phyloP scores from a whole-genome alignment of 1,284 basidiomycete genomes.

The Leccinum subatratum region DNA sequence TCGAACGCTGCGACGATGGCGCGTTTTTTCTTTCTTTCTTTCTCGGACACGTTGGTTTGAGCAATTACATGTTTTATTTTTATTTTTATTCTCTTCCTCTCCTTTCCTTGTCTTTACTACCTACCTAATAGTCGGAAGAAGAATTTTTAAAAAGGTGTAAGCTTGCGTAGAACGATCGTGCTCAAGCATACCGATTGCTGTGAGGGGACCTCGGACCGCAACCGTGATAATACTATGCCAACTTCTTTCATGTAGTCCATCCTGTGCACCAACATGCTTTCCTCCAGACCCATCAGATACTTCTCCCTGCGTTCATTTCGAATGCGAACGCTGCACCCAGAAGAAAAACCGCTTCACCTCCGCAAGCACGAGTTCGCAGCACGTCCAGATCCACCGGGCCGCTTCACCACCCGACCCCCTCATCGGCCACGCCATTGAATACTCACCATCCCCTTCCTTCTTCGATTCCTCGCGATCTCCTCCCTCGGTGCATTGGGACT shows the following conservation, averaged over 20 bases:
- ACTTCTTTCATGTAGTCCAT: too few relatives aligned
- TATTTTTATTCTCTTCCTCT: background rate
- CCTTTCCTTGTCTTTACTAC: background rate
- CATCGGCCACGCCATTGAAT: too few relatives aligned
- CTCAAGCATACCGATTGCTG: background rate
- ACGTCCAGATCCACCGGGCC: too few relatives aligned
- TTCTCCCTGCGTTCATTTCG: too few relatives aligned
- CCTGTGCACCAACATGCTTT: too few relatives aligned
- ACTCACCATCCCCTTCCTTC: too few relatives aligned
- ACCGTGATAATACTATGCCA: too few relatives aligned
- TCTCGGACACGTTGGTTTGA: slow-evolving; percentile 3
- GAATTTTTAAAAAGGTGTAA: slow-evolving; percentile 12
- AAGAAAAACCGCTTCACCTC: slow-evolving; percentile 43
- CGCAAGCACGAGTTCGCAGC: slow-evolving; percentile 34
- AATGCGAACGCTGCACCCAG: slow-evolving; percentile 39
- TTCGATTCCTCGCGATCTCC: too few relatives aligned
- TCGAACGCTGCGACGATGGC: slow-evolving; percentile 1
- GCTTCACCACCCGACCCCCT: too few relatives aligned
- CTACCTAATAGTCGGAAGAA: slow-evolving; percentile 10
- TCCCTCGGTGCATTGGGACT: too few relatives aligned
- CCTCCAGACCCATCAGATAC: too few relatives aligned
- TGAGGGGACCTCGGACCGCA: too few relatives aligned
- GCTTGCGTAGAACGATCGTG: background rate
- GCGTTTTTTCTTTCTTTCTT: background rate
- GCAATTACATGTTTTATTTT: background rate